phyloP scores from a whole-genome alignment of 2,329 filamentous ascomycete species.

The Botrytis medusae region DNA sequence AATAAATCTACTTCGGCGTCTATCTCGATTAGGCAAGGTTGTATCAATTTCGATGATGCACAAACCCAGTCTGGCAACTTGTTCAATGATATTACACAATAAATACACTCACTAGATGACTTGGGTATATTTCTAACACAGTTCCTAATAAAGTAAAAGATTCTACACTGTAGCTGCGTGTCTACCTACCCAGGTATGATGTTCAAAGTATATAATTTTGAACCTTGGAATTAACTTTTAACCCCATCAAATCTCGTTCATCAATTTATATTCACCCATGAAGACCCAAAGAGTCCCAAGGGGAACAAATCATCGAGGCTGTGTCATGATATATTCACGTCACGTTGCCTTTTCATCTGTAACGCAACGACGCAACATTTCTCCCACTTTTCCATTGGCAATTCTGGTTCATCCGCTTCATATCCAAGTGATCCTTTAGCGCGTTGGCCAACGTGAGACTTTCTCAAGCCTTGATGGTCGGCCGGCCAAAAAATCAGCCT shows the following conservation, averaged over 20 bases:
- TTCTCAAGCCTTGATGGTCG: not conserved
- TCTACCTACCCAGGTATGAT: not conserved
- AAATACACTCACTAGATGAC: not conserved
- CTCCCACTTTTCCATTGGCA: not conserved
- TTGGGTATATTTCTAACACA: not conserved
- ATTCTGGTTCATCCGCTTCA: not conserved
- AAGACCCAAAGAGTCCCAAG: not conserved
- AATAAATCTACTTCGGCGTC: constrained; percentile 35
- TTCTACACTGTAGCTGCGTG: not conserved
- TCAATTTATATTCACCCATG: not conserved
- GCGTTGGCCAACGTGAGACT: constrained; percentile 27
- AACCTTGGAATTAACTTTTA: no score
- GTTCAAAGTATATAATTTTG: not conserved
- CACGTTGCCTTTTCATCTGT: constrained; percentile 21
- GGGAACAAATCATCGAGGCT: constrained; percentile 19
- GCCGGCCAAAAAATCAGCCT: constrained; percentile 11
- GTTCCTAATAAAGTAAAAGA: not conserved
- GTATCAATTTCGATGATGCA: constrained; percentile 26
- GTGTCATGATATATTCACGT: constrained; percentile 23
- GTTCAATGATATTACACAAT: not conserved
- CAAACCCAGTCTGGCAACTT: constrained; percentile 22
- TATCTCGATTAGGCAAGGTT: constrained; percentile 40
- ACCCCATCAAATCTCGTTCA: not conserved
- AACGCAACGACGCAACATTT: not conserved
- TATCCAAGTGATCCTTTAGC: constrained; percentile 27